Evolutionary conservation across 2,329 filamentous ascomycete genomes (phyloP).

Genomic region (Fusarium pseudoanthophilum): DNA sequence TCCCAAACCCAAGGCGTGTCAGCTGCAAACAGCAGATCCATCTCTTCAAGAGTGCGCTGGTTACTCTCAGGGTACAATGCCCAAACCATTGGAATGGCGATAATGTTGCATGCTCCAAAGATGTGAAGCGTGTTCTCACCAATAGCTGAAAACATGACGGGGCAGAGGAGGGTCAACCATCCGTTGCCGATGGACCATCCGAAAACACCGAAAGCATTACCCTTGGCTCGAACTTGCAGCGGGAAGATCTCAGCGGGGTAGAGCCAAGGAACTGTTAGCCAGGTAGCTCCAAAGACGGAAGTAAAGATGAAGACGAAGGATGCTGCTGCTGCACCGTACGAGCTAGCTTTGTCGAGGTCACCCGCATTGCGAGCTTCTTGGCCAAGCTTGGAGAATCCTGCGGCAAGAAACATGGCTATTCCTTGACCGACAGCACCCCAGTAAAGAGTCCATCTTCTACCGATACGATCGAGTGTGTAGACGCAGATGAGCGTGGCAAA

Average conservation of each 20-base stretch:
- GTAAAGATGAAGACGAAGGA: conserved; percentile 73
- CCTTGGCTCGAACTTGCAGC: conserved; percentile 75
- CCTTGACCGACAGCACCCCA: conserved; percentile 74
- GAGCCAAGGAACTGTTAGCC: conserved; percentile 67
- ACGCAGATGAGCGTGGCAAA: conserved; percentile 75
- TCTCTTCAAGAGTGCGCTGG: conserved; percentile 79
- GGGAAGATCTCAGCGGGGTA: conserved; percentile 81
- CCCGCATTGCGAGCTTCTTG: conserved; percentile 60
- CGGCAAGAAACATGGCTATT: conserved; percentile 74
- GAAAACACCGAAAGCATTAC: conserved; percentile 80
- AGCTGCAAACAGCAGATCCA: conserved; percentile 77
- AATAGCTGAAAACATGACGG: conserved; percentile 49
- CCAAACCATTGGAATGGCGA: conserved; percentile 77
- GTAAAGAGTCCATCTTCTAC: conserved; percentile 74
- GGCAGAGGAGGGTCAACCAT: conserved; percentile 65
- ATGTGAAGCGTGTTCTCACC: conserved; percentile 78
- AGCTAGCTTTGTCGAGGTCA: conserved; percentile 54
- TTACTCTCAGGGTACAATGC: conserved; percentile 79
- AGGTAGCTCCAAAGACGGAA: conserved; percentile 55
- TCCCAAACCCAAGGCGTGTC: conserved; percentile 77
- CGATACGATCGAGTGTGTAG: conserved; percentile 75
- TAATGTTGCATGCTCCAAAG: conserved; percentile 74
- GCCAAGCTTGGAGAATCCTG: conserved; percentile 62
- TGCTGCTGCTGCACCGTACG: conserved; percentile 72
- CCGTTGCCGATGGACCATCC: conserved; percentile 82